Percentiles rank a stretch among this genome's conserved stretches.
phyloP scores from a whole-genome alignment of 352 stramenopile species.

The Globisporangium parvum region DNA sequence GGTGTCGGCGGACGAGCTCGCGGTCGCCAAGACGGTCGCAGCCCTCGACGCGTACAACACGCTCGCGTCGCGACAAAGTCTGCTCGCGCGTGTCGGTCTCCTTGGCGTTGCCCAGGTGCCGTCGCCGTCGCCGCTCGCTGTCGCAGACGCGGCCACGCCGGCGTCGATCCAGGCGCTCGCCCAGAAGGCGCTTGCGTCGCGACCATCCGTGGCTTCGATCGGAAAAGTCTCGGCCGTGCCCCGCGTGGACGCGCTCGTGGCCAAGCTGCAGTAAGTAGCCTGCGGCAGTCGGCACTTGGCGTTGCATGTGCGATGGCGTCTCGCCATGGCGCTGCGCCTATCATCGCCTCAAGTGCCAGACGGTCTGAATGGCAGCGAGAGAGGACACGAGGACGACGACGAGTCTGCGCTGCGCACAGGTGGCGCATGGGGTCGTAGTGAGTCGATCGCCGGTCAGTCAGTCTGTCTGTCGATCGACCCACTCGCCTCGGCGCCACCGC shows the following conservation, averaged over 20 bases:
- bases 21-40: conserved; percentile 61
- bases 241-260: conserved; percentile 60
- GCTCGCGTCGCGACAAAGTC: conserved; percentile 35
- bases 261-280: conserved; percentile 69
- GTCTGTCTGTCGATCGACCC: too few species aligned
- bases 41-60: conserved; percentile 34
- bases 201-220: conserved; percentile 70
- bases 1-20: conserved; percentile 65
- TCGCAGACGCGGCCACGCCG: conserved; percentile 40
- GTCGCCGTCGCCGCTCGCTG: conserved; percentile 23
- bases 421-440: too few species aligned
- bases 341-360: too few species aligned
- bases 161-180: conserved; percentile 71
- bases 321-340: too few species aligned
- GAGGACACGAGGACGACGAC: too few species aligned
- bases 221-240: conserved; percentile 67
- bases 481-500: too few species aligned
- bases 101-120: conserved; percentile 38
- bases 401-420: too few species aligned
- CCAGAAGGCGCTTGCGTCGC: conserved; percentile 64
- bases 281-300: not conserved
- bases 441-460: too few species aligned
- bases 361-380: too few species aligned
- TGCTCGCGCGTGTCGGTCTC: conserved; percentile 35
- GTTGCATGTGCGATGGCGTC: too few species aligned